phyloP scores from a whole-genome alignment of 228 moss, liverwort and hornwort genomes.

The Sphagnum fallax region DNA sequence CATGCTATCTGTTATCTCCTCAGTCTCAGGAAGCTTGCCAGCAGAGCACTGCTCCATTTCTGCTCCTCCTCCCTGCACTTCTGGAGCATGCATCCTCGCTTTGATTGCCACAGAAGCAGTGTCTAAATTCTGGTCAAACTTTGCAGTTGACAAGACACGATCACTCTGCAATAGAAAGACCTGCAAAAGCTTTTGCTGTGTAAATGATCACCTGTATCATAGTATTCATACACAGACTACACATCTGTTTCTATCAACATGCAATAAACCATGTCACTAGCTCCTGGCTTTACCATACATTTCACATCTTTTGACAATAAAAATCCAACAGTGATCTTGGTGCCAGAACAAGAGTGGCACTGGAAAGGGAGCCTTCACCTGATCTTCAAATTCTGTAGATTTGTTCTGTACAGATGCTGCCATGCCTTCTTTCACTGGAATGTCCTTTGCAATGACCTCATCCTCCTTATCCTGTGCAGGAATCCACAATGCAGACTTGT shows the following conservation, averaged over 20 bases:
- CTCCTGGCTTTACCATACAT: no score
- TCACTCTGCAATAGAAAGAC: conserved; percentile 23
- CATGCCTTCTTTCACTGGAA: conserved; percentile 20
- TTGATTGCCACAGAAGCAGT: conserved; percentile 19
- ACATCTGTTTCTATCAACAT: no score
- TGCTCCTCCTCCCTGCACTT: conserved; percentile 10
- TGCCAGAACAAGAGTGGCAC: no score
- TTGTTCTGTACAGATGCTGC: conserved; percentile 28
- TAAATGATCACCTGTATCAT: no score
- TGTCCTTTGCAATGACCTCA: conserved; percentile 24
- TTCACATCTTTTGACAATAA: not conserved
- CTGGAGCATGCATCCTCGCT: conserved; percentile 13
- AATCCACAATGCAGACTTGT: conserved; percentile 11
- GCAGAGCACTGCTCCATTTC: conserved; percentile 16
- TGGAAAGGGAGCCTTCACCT: conserved; percentile 9
- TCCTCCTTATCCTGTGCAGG: conserved; percentile 32
- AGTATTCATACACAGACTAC: no score
- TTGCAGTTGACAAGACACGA: conserved; percentile 28
- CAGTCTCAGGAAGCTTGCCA: conserved; percentile 4
- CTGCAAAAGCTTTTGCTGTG: conserved; percentile 9
- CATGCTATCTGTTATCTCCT: conserved; percentile 9
- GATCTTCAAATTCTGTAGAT: conserved; percentile 24
- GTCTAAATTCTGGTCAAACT: conserved; percentile 10
- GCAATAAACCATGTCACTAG: no score
- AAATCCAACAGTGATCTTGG: not conserved